Conservation (phyloP, 73 alveolate genomes). For the Paramecium pentaurelia region DNA sequence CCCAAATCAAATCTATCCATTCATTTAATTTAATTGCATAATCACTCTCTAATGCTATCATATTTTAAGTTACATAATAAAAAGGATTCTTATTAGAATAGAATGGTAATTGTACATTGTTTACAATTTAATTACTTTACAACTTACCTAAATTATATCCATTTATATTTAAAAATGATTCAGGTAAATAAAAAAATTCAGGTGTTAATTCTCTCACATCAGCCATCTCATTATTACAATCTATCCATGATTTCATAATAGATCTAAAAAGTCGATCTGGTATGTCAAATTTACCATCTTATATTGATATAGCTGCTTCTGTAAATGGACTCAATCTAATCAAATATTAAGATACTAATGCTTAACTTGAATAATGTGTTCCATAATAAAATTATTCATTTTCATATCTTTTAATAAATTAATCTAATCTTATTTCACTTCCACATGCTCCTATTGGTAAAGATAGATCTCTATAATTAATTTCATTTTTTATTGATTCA, state of each 20-base stretch:
- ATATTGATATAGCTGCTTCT: conserved; percentile 89
- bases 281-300: conserved; percentile 87
- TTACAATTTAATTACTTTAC: conserved; percentile 72
- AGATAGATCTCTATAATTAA: conserved; percentile 62
- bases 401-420: conserved; percentile 13
- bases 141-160: conserved; percentile 73
- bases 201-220: conserved; percentile 97
- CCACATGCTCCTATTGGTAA: conserved; percentile 88
- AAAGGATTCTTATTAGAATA: conserved; percentile 80
- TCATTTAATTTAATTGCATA: conserved; percentile 63
- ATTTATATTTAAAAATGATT: conserved; percentile 64
- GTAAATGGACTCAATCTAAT: conserved; percentile 88
- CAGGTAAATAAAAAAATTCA: conserved; percentile 94
- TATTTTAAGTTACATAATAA: conserved; percentile 58
- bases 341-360: conserved; percentile 85
- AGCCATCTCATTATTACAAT: conserved; percentile 82
- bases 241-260: conserved; percentile 71
- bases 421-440: conserved; percentile 69
- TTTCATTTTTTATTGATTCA: conserved; percentile 40
- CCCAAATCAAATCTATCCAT: conserved; percentile 86
- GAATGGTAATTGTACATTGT: conserved; percentile 71
- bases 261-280: conserved; percentile 92
- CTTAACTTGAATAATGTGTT: conserved; percentile 94
- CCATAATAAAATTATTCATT: conserved; percentile 87
- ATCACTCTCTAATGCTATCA: conserved; percentile 74